Percentiles rank a stretch among this genome's conserved stretches.
These are phyloP conservation scores for Zasmidium angulare DNA, from an alignment of 2,329 filamentous ascomycete genomes.

Conservation along the genomic window DNA sequence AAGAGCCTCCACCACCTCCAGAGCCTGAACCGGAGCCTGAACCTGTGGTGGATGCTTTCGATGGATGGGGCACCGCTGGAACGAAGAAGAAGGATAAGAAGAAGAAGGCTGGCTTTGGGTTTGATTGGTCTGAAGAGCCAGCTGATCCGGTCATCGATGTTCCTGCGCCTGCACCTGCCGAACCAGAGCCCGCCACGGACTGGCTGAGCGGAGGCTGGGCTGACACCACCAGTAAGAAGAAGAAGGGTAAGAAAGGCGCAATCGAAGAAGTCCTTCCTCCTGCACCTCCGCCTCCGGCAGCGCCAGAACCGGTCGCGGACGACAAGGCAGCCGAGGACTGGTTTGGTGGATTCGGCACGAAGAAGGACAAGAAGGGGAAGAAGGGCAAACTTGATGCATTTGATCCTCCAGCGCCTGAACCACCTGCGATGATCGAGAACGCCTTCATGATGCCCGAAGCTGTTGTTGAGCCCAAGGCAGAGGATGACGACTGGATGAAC, in stretches of 20 bases:
- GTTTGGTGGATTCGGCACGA: constrained; percentile 55
- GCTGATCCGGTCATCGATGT: constrained; percentile 22
- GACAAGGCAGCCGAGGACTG: constrained; percentile 50
- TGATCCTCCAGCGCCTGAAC: constrained; percentile 21
- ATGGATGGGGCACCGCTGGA: constrained; percentile 25
- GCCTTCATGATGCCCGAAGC: constrained; percentile 41
- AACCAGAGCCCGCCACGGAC: constrained; percentile 35
- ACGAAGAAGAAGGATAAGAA: constrained; percentile 39
- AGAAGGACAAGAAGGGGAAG: constrained; percentile 51
- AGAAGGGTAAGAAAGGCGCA: constrained; percentile 32
- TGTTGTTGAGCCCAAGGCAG: constrained; percentile 51
- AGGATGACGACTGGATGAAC: constrained; percentile 50
- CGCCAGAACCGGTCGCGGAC: constrained; percentile 22
- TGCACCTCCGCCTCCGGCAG: constrained; percentile 25
- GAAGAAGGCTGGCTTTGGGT: constrained; percentile 38
- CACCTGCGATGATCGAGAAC: constrained; percentile 15
- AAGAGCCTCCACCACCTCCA: constrained; percentile 23
- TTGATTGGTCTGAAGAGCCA: constrained; percentile 34
- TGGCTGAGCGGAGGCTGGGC: constrained; percentile 32
- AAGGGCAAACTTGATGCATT: constrained; percentile 20
- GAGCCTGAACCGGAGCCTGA: constrained; percentile 23
- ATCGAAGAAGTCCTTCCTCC: constrained; percentile 24
- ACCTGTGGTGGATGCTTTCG: constrained; percentile 19
- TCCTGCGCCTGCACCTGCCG: constrained; percentile 30
- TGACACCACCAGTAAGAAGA: constrained; percentile 27